Conservation (phyloP, 176 grass and related monocot genomes). For the Saccharum officinarum region DNA sequence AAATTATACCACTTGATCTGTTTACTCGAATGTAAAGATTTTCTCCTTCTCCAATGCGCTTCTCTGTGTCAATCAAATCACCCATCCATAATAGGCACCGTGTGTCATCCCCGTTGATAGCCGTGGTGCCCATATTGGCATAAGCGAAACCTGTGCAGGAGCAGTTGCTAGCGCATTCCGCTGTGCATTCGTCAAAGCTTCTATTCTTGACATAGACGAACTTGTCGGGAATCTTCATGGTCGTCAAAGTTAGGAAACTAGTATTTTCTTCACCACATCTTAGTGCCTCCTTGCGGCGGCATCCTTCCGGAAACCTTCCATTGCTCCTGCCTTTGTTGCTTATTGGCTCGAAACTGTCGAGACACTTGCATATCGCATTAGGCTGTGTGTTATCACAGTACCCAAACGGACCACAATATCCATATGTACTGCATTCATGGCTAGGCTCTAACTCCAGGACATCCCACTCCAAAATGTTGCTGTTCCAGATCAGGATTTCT, state of each 20-base stretch:
- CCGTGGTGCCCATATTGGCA: not conserved
- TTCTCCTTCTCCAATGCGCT: not conserved
- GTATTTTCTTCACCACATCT: not conserved
- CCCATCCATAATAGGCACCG: conserved; percentile 6
- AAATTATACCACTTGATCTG: not conserved
- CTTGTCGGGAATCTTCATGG: not conserved
- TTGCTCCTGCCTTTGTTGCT: not conserved
- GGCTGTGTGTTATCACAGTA: not conserved
- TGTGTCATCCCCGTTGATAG: conserved; percentile 17
- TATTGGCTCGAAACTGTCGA: not conserved
- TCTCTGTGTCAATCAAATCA: not conserved
- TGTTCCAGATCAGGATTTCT: not conserved
- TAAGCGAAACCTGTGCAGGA: conserved; percentile 2
- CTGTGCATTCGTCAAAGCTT: conserved; percentile 2
- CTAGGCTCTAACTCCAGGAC: not conserved
- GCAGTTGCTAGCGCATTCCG: not conserved
- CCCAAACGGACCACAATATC: conserved; percentile 1
- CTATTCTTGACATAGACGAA: conserved; percentile 6
- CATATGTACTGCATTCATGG: not conserved
- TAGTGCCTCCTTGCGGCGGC: not conserved
- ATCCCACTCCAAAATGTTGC: not conserved
- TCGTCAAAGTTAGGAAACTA: not conserved
- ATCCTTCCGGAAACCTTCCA: not conserved
- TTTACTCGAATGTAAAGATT: conserved; percentile 8
- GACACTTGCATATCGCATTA: not conserved